Evolutionary conservation across 306 rosid species (phyloP), one percentile per base, ranked within the genome.

Genomic region (Prunus dulcis): DNA sequence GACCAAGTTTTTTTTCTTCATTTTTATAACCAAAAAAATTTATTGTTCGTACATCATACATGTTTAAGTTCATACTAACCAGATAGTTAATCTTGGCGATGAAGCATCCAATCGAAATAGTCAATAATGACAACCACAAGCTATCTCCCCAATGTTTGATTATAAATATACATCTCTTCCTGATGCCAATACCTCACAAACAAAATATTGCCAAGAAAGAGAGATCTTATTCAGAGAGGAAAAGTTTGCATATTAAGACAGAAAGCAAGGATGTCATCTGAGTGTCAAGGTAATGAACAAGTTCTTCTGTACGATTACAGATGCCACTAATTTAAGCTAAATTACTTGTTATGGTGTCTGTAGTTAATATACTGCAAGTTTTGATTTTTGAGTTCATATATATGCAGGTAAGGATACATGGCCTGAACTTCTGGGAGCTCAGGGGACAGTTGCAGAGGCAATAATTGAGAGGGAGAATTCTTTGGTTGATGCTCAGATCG

Each of bases 401-500:
- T 47, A 5, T 17, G 57, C 57, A 52, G 57, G 90, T 38, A 90
- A 90, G 77, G 64, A 53, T 20, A 67, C 91, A n/a, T 88, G 96
- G 96, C 82, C 87, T 0, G 93, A 88, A 75, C 76, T 88, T 64
- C 71, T 88, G 14, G 91, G 93, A 18, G 65, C 62, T 23, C 19
- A 82, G 6, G 91, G 87, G 70, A 49, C 66, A 28, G 77, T 23
- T 23, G 96, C 91, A 19, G 72, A 61, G 69, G 67, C 62, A 69
- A 80, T 50, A 3, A 76, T 87, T 19, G 69, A 69, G 76, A 78
- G 61, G 7, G 90, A 88, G 67, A 90, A 90, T 22, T 63, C 82
- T 12, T 27, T 0, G 7, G 66, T 61, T 18, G 28, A 61, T 27
- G 66, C 43, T 28, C 11, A 8, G 41, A 81, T 83, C 5, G 53